phyloP scores from a whole-genome alignment of 805 yeast genomes.

The Cyberlindnera americana region DNA sequence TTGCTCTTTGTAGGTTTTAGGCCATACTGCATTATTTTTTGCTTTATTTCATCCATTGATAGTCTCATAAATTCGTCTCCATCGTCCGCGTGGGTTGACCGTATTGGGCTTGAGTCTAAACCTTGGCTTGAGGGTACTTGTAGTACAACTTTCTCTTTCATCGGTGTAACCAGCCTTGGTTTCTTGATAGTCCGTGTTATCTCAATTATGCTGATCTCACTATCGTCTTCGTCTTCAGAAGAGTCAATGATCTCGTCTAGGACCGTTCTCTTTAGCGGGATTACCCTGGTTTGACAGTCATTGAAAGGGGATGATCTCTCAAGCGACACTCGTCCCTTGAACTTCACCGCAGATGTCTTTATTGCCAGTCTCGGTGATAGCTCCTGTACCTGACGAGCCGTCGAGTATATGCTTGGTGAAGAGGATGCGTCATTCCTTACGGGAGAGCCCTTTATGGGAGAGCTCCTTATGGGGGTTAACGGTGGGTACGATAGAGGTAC shows the following conservation, averaged over 20 bases:
- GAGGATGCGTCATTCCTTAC: slow-evolving; percentile 2
- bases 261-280: slow-evolving; percentile 16
- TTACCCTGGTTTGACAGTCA: slow-evolving; percentile 13
- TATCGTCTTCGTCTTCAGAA: slow-evolving; percentile 26
- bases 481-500: slow-evolving; percentile 14
- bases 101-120: slow-evolving; percentile 14
- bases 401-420: slow-evolving; percentile 15
- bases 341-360: slow-evolving; percentile 16
- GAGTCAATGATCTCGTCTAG: slow-evolving; percentile 18
- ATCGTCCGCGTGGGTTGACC: slow-evolving; percentile 9
- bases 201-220: slow-evolving; percentile 26
- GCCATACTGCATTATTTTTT: slow-evolving; percentile 24
- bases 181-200: slow-evolving; percentile 24
- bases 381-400: slow-evolving; percentile 11
- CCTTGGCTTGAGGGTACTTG: slow-evolving; percentile 26
- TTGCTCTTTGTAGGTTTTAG: slow-evolving; percentile 24
- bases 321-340: slow-evolving; percentile 15
- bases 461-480: neutral
- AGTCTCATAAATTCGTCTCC: slow-evolving; percentile 15
- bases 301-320: slow-evolving; percentile 15
- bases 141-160: slow-evolving; percentile 9
- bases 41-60: slow-evolving; percentile 22
- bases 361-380: slow-evolving; percentile 8
- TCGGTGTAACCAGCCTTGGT: slow-evolving; percentile 6
- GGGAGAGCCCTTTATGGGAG: too few relatives aligned